These are phyloP conservation scores for Apophysomyces sp. DNA, from an alignment of 371 early-diverging fungal genomes.

Conservation along the genomic window DNA sequence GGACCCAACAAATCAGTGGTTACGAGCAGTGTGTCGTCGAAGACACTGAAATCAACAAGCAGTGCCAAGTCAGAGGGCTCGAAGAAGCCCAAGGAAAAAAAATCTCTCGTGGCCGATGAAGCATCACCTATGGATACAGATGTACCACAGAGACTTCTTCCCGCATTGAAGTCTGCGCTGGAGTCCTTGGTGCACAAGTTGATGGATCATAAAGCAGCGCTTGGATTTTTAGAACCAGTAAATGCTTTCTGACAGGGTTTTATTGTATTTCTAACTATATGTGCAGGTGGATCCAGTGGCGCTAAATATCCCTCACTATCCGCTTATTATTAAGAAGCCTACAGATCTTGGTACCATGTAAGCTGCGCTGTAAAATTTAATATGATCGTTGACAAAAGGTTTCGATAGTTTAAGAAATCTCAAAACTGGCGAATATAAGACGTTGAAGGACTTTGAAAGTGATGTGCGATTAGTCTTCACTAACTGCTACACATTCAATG, in stretches of 20 bases:
- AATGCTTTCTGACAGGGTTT: constrained; percentile 38
- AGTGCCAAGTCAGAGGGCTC: background rate
- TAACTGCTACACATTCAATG: constrained; percentile 94
- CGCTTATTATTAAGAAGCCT: constrained; percentile 79
- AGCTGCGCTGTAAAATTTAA: background rate
- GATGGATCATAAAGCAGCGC: constrained; percentile 36
- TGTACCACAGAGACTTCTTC: constrained; percentile 15
- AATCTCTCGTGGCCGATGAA: background rate
- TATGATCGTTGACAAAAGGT: background rate
- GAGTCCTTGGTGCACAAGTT: constrained; percentile 39
- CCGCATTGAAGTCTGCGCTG: constrained; percentile 18
- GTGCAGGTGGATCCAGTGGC: constrained; percentile 73
- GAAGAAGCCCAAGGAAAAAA: background rate
- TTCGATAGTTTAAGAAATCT: constrained; percentile 72
- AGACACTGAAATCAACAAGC: background rate
- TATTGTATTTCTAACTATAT: background rate
- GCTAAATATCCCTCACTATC: constrained; percentile 82
- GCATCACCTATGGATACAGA: background rate
- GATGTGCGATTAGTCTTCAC: constrained; percentile 76
- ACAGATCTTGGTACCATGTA: constrained; percentile 73
- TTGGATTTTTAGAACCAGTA: constrained; percentile 65
- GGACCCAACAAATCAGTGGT: background rate
- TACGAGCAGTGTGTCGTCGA: background rate
- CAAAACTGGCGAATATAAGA: constrained; percentile 51
- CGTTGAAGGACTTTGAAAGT: constrained; percentile 61